These are phyloP conservation scores for Russula foetens DNA, from an alignment of 768 basidiomycete genomes.

Conservation along the genomic window DNA sequence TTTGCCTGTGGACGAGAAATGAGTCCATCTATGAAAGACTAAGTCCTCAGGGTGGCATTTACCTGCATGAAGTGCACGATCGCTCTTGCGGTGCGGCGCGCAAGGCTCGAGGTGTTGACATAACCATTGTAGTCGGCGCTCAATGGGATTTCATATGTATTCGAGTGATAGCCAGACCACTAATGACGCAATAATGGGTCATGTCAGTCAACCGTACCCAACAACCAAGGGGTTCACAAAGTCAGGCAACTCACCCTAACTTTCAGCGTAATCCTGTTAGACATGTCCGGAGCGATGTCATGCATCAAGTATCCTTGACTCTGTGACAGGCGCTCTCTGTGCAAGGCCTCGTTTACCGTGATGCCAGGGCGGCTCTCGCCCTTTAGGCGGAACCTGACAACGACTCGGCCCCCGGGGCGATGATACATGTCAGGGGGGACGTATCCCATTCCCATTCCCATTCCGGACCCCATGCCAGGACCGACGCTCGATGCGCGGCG, in stretches of 20 bases:
- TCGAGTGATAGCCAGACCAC: constrained; percentile 19
- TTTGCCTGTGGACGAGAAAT: constrained; percentile 5
- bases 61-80: constrained; percentile 20
- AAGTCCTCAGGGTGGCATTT: not conserved
- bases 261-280: constrained; percentile 12
- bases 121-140: constrained; percentile 6
- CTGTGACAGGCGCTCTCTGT: constrained; percentile 9
- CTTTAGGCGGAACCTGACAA: constrained; percentile 16
- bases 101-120: constrained; percentile 15
- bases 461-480: not conserved
- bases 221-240: no score
- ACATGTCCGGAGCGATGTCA: constrained; percentile 10
- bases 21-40: not conserved
- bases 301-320: constrained; percentile 5
- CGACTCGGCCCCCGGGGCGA: not conserved
- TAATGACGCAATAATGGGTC: not conserved
- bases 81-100: constrained; percentile 16
- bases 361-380: constrained; percentile 12
- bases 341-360: constrained; percentile 9
- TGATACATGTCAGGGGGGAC: not conserved
- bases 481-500: constrained; percentile 18
- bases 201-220: not conserved
- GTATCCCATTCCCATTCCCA: not conserved
- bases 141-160: constrained; percentile 16
- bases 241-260: constrained; percentile 11